Evolutionary conservation across 192 early-diverging fungal genomes (phyloP).

Genomic region (Podila epigama): DNA sequence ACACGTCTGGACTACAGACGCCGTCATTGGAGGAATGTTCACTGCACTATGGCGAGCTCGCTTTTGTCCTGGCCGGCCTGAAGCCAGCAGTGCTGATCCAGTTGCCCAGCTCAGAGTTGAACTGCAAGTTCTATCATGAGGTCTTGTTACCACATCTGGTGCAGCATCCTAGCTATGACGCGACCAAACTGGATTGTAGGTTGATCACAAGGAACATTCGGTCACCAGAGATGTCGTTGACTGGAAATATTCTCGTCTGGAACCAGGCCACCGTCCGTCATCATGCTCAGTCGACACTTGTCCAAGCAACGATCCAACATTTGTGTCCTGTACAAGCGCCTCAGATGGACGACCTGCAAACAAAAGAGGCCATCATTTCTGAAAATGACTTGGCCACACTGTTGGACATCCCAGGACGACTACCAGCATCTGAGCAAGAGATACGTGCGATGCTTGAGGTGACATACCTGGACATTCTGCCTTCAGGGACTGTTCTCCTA

Average conservation of each 20-base stretch:
- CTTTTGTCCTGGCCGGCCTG: slow-evolving; percentile 31
- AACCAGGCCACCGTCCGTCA: background rate
- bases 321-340: background rate
- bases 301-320: slow-evolving; percentile 18
- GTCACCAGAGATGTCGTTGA: slow-evolving; percentile 40
- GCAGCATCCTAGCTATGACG: slow-evolving; percentile 2
- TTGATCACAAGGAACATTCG: slow-evolving; percentile 17
- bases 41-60: slow-evolving; percentile 35
- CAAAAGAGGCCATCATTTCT: background rate
- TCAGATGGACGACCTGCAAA: background rate
- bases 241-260: slow-evolving; percentile 35
- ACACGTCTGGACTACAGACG: background rate
- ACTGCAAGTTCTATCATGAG: background rate
- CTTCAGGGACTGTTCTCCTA: slow-evolving; percentile 3
- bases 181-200: slow-evolving; percentile 8
- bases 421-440: slow-evolving; percentile 15
- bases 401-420: slow-evolving; percentile 28
- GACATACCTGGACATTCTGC: slow-evolving; percentile 30
- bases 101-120: slow-evolving; percentile 10
- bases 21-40: slow-evolving; percentile 21
- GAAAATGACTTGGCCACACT: slow-evolving; percentile 25
- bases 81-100: slow-evolving; percentile 39
- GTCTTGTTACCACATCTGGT: slow-evolving; percentile 13
- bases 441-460: slow-evolving; percentile 36
- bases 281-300: slow-evolving; percentile 4